Base-by-base conservation (phyloP, 148 eudicot species). In the Nyssa sinensis region DNA sequence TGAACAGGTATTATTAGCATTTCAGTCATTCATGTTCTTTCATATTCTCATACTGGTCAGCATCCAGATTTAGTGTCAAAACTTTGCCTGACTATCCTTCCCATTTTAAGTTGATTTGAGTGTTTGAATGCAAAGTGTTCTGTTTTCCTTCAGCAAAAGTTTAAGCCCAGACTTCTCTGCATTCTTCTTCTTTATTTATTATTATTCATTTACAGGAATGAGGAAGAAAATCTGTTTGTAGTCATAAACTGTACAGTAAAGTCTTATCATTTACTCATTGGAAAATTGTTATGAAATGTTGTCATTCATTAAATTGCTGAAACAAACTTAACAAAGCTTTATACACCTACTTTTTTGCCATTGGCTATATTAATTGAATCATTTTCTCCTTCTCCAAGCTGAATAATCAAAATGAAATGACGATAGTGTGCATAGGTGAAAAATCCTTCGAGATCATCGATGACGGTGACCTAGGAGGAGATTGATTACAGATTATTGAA, bases 1-100 rank as follows among this genome's bases (percentile, higher is more conserved):
- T 84, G 91, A 88, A 85, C 99, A 95, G 99, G 99, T 92, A 81
- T 69, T 61, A 27, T 75, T 39, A 75, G 35, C 37, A 60, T 58
- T 67, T 62, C 16, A 49, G 1, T 17, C 23, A 24, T 64, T 44
- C 47, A 51, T 31, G 53, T 28, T 33, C n/a, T 33, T 64, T 55
- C 16, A 14, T 32, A 3, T 11, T 66, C 30, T 60, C 41, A 14
- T 21, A 23, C 5, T 29, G 21, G 59, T 60, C 17, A 47, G 35
- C 25, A 27, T 71, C 55, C 25, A 24, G 58, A 35, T 19, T 72
- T 37, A 14, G 30, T 34, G 25, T 24, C 21, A 25, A 14, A 34
- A 16, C 30, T 2, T 24, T 12, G 4, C 74, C 32, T n/a, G 32
- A 64, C 34, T 24, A 24, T 16, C 5, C 21, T 53, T 23, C 0